phyloP scores from a whole-genome alignment of 768 basidiomycete genomes.

The Sporobolomyces phaffii region DNA sequence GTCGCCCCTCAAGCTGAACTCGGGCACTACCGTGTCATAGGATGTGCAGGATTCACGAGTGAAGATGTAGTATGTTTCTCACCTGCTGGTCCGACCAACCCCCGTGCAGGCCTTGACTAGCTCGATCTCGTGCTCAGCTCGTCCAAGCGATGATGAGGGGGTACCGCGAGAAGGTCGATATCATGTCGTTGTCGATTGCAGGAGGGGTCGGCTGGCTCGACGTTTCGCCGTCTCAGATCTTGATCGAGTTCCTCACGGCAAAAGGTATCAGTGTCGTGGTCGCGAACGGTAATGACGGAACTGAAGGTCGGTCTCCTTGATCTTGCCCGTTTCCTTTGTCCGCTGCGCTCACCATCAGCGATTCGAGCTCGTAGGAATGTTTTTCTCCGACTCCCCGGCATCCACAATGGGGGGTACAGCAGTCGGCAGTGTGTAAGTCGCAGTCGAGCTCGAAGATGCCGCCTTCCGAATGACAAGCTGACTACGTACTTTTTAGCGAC shows the following conservation, averaged over 20 bases:
- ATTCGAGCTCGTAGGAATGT: constrained; percentile 51
- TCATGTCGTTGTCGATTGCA: constrained; percentile 63
- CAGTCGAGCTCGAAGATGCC: no score
- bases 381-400: constrained; percentile 57
- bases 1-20: constrained; percentile 61
- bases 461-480: background rate
- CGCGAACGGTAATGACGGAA: constrained; percentile 58
- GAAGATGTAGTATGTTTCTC: constrained; percentile 42
- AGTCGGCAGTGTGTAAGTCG: constrained; percentile 40
- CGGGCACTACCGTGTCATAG: constrained; percentile 55
- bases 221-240: constrained; percentile 51
- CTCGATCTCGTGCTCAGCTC: background rate
- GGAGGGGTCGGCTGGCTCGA: constrained; percentile 63
- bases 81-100: constrained; percentile 53
- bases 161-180: constrained; percentile 55
- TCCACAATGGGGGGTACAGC: constrained; percentile 56
- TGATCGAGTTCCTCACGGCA: constrained; percentile 57
- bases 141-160: constrained; percentile 48
- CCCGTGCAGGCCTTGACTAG: constrained; percentile 42
- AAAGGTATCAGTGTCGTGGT: constrained; percentile 62
- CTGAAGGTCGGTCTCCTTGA: constrained; percentile 41
- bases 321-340: no score
- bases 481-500: constrained; percentile 5
- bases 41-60: constrained; percentile 53
- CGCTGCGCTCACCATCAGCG: background rate